Base-by-base conservation (phyloP, 2,329 filamentous ascomycete species). In the Lasiodiplodia hormozganensis region DNA sequence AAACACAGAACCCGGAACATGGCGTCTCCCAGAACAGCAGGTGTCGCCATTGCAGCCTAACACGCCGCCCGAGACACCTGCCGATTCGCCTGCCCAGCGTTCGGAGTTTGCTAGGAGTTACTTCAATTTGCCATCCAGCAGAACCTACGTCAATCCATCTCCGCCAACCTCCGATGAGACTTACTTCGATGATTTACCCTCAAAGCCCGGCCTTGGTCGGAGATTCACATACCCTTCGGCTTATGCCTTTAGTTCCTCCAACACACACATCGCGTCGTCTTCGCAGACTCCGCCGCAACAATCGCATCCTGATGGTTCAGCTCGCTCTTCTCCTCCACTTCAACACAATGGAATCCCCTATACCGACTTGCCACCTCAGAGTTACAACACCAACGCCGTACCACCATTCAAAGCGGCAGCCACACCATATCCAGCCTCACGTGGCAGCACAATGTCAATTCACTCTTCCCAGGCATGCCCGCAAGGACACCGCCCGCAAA, bases 261-360 rank as follows among this genome's bases (percentile, higher is more conserved):
- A 10, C 1, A 21, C 23, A 4, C 2, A 62, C 25, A 34, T 51
- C 25, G 47, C 58, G 14, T n/a, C 25, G 7, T 14, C 40, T 36
- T 1, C 58, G 5, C 43, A 51, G 11, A 11, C 16, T 4, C n/a
- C 25, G 12, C 7, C 31, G 14, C 16, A 4, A 2, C 40, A 31
- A 16, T n/a, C 16, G 12, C 18, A 23, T 16, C 10, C 25, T 25
- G 25, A 21, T 7, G 8, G 16, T 0, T 23, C 18, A 11, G 43
- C 40, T 25, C 23, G 58, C 40, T 25, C 40, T 6, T 49, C 38
- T n/a, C 58, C 58, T 1, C 58, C 58, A 8, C 58, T 62, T 23
- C 58, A 62, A 43, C 58, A 62, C 28, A 25, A 51, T n/a, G 40
- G 58, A 7, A n/a, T 62, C 4, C 58, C 58, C 12, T 62, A 62